Conservation (phyloP, 2,329 filamentous ascomycete species). For the Cyclaneusma minus region DNA sequence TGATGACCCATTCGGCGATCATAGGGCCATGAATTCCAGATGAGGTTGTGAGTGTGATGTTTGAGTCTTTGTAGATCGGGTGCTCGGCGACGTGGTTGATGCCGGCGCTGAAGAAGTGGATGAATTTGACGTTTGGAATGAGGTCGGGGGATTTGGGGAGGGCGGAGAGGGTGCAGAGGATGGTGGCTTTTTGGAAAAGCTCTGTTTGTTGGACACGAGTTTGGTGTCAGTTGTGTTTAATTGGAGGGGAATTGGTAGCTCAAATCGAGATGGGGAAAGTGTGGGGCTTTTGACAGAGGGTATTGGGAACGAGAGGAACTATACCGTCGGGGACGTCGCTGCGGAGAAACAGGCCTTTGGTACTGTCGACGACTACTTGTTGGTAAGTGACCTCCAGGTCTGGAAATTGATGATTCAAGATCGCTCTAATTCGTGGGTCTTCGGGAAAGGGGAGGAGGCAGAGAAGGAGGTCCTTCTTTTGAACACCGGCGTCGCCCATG, state of each 20-base stretch:
- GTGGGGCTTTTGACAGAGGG: neutral
- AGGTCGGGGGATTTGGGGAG: conserved; percentile 13
- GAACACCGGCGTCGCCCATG: conserved; percentile 28
- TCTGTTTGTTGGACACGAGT: too few relatives aligned
- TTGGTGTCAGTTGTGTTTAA: too few relatives aligned
- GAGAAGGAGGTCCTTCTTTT: conserved; percentile 23
- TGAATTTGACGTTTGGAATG: conserved; percentile 18
- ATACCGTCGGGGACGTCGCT: conserved; percentile 10
- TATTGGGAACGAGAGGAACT: neutral
- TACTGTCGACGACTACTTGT: conserved; percentile 13
- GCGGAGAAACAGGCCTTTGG: conserved; percentile 4
- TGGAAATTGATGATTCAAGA: conserved; percentile 26
- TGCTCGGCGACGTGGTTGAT: conserved; percentile 15
- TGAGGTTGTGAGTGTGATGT: conserved; percentile 20
- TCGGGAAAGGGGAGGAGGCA: conserved; percentile 25
- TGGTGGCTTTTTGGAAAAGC: conserved; percentile 15
- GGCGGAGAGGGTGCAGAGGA: conserved; percentile 17
- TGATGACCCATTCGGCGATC: conserved; percentile 50
- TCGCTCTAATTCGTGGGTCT: conserved; percentile 21
- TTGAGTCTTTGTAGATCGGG: conserved; percentile 18
- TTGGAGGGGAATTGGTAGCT: conserved; percentile 1
- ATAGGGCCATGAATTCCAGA: conserved; percentile 31
- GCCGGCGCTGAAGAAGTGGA: conserved; percentile 20
- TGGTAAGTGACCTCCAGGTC: conserved; percentile 27
- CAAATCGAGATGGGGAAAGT: too few relatives aligned